These are phyloP conservation scores for Trichopus zeylanicus DNA, from an alignment of 116 monocot species.

Conservation along the genomic window DNA sequence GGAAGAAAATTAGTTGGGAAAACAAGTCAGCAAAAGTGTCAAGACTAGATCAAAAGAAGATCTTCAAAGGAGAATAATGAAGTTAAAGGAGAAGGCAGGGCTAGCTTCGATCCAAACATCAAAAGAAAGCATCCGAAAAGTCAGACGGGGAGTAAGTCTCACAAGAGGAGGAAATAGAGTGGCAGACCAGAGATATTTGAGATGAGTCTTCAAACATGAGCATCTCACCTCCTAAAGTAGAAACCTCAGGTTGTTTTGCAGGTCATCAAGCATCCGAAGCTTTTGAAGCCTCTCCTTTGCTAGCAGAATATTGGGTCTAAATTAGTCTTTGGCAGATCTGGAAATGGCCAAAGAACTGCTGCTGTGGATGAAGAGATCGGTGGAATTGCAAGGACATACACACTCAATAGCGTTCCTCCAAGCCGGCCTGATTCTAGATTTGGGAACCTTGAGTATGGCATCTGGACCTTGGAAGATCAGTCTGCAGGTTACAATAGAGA, in stretches of 20 bases:
- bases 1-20: neutral
- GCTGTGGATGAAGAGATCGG: conserved; percentile 6
- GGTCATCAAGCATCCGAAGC: neutral
- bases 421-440: neutral
- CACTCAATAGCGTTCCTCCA: neutral
- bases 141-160: neutral
- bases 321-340: no score
- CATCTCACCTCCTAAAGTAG: conserved; percentile 15
- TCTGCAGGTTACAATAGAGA: neutral
- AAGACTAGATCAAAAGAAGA: neutral
- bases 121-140: neutral
- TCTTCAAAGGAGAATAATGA: neutral
- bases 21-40: neutral
- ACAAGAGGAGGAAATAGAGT: neutral
- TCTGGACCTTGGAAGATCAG: neutral
- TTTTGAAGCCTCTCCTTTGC: neutral
- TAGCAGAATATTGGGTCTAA: no score
- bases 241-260: neutral
- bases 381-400: conserved; percentile 17
- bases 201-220: conserved; percentile 31
- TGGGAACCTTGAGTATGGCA: neutral
- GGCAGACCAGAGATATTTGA: neutral
- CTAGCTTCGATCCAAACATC: neutral
- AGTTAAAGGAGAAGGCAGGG: conserved; percentile 1
- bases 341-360: neutral